A percentile compares a stretch with the other conserved stretches of the same genome.
These are phyloP conservation scores for Fusarium tjaetaba DNA, from an alignment of 2,329 filamentous ascomycete species.

Conservation along the genomic window DNA sequence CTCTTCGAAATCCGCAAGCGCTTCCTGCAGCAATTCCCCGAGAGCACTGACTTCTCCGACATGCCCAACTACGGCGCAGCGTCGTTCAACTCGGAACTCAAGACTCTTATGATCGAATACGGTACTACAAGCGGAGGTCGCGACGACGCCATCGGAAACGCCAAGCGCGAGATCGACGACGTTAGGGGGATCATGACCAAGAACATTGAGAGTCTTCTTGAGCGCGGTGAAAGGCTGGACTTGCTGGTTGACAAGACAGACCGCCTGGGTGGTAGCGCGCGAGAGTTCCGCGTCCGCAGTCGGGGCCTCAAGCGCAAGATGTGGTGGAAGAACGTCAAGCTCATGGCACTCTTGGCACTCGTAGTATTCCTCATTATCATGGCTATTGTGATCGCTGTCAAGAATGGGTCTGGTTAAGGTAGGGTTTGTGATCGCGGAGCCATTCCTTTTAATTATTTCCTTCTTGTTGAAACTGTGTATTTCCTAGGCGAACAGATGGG, in stretches of 20 bases:
- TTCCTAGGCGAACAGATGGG: slow-evolving; percentile 39
- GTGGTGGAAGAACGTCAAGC: slow-evolving; percentile 99
- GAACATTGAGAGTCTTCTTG: slow-evolving; percentile 90
- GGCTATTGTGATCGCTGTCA: slow-evolving; percentile 64
- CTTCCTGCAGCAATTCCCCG: slow-evolving; percentile 78
- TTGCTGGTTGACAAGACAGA: slow-evolving; percentile 97
- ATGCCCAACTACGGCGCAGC: slow-evolving; percentile 91
- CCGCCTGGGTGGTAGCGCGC: slow-evolving; percentile 83
- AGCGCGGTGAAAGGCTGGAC: slow-evolving; percentile 93
- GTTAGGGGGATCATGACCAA: slow-evolving; percentile 93
- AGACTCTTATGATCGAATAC: slow-evolving; percentile 82
- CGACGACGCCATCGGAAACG: slow-evolving; percentile 84
- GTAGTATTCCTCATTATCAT: slow-evolving; percentile 70
- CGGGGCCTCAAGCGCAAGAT: slow-evolving; percentile 88
- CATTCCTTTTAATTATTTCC: slow-evolving; percentile 32
- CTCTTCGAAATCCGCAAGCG: slow-evolving; percentile 89
- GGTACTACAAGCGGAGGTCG: slow-evolving; percentile 80
- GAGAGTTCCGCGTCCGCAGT: slow-evolving; percentile 90
- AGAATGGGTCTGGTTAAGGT: slow-evolving; percentile 49
- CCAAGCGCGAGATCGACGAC: slow-evolving; percentile 90
- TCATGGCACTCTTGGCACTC: slow-evolving; percentile 82
- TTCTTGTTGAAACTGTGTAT: slow-evolving; percentile 33
- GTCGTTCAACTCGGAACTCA: slow-evolving; percentile 83
- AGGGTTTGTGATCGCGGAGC: slow-evolving; percentile 2
- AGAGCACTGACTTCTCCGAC: slow-evolving; percentile 74